Base-by-base conservation (phyloP, 192 early-diverging fungal genomes). In the Geosiphon pyriformis region DNA sequence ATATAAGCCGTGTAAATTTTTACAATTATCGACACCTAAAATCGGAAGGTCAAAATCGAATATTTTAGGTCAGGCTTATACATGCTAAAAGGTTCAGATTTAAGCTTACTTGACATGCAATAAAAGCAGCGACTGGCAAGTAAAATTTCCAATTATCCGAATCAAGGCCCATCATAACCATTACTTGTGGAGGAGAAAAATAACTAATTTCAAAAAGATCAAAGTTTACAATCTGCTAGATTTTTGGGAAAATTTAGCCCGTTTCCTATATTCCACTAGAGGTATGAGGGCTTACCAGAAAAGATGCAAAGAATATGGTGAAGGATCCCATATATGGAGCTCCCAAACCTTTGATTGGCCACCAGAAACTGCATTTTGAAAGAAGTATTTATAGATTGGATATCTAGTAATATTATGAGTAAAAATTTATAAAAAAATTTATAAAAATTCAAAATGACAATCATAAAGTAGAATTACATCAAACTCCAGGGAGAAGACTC, bases 111-210 rank as follows among this genome's bases (percentile, higher is more conserved):
- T 55, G 53, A 12, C 12, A 27, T 26, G 22, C 12, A 29, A 55
- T 29, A 12, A 55, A 20, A 20, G 53, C 53, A 20, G 53, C 53
- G 11, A 55, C 53, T 2, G 27, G 2, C 12, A 55, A 55, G 23
- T 55, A 55, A 29, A 20, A 55, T 29, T 55, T 12, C 20, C 27
- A 55, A 55, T 55, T 55, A 20, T 55, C 53, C 11, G 20, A 27
- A 29, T 55, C 23, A 27, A 55, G 20, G 10, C 53, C 53, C 22
- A 27, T 20, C 2, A 55, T 12, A 55, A 55, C 53, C 20, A 55
- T 20, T 26, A 29, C 53, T 55, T 55, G 53, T 23, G 27, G 22
- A 27, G 53, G 53, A 55, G 53, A 55, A 29, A 55, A 55, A 23
- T 26, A 55, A 12, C 53, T 55, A 23, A 49, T 1, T 49, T 42